phyloP scores from a whole-genome alignment of 805 yeast genomes.

The Starmerella apis region DNA sequence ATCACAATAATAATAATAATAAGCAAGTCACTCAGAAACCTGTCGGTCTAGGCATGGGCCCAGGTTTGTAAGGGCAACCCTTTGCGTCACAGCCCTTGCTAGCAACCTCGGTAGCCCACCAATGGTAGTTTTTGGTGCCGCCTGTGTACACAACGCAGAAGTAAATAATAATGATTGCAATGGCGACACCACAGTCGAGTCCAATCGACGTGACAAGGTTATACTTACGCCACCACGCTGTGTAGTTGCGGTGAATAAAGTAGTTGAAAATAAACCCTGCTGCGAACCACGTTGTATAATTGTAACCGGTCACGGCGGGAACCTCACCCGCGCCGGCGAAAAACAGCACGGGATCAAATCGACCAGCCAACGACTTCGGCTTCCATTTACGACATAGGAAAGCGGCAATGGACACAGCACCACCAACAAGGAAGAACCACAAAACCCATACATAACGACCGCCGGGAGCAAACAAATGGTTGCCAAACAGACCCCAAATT shows the following conservation, averaged over 20 bases:
- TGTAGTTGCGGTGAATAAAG: conserved; percentile 43
- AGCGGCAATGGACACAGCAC: conserved; percentile 37
- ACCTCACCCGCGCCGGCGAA: conserved; percentile 49
- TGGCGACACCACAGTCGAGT: conserved; percentile 56
- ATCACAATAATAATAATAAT: too few species aligned
- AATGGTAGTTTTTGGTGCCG: conserved; percentile 34
- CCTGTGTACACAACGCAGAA: conserved; percentile 37
- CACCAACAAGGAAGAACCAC: conserved; percentile 55
- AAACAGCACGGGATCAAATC: conserved; percentile 59
- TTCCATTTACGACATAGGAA: conserved; percentile 33
- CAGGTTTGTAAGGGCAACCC: conserved; percentile 16
- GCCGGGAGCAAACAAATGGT: conserved; percentile 48
- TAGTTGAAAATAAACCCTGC: conserved; percentile 49
- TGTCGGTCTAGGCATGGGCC: conserved; percentile 9
- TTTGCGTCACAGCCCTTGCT: conserved; percentile 18
- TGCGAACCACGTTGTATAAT: conserved; percentile 47
- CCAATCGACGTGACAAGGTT: conserved; percentile 56
- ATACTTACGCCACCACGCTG: conserved; percentile 45
- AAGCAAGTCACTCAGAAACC: background rate
- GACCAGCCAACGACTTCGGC: conserved; percentile 34
- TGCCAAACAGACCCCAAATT: conserved; percentile 57
- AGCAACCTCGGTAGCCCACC: conserved; percentile 57
- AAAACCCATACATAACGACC: conserved; percentile 48
- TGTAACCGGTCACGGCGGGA: conserved; percentile 70
- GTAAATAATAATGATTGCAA: conserved; percentile 46